Evolutionary conservation across 331 rosid species (phyloP), one percentile per base, ranked within the genome.

Genomic region (Dryas integrifolia): DNA sequence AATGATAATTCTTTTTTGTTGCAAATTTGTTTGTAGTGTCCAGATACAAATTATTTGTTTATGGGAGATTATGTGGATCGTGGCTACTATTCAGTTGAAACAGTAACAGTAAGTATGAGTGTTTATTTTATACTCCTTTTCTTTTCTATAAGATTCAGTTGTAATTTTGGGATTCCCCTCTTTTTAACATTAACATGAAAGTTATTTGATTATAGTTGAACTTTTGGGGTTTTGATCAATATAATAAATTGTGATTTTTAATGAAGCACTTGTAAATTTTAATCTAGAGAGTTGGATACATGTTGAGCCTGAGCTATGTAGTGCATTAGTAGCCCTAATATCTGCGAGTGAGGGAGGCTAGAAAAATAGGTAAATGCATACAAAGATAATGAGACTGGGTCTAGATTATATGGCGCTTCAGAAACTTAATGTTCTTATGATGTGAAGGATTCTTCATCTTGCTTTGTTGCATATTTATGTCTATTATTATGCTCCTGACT

Each of bases 1-100:
- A 69, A 46, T 30, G 58, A 7, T 82, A 64, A 60, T 80, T 39
- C 76, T 69, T 76, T 68, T 67, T 63, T 26, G 78, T 80, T 77
- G 64, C 78, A 46, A 70, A 76, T 72, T 79, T 82, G 75, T 67
- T 82, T 81, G 84, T 67, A 94, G 98, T 94, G 98, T 83, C 98
- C 98, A 81, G 92, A 94, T 88, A 88, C 98, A 81, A 91, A 91
- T 77, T 94, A 94, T 74, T 85, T 94, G 80, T 94, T 94, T 63
- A 94, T 94, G 97, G 98, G 98, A 76, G 98, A 94, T 82, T 94
- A 94, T 80, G 98, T 94, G 41, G 98, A 94, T 71, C 96, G 96
- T 76, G 97, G 98, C 81, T 94, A 94, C 76, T 94, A 94, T 80
- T 91, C 98, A 4, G 96, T 94, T 62, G 97, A 91, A 84, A 94